Evolutionary conservation across 2,329 filamentous ascomycete genomes (phyloP), one percentile per base, ranked within the genome.

Genomic region (Aspergillus melleus): DNA sequence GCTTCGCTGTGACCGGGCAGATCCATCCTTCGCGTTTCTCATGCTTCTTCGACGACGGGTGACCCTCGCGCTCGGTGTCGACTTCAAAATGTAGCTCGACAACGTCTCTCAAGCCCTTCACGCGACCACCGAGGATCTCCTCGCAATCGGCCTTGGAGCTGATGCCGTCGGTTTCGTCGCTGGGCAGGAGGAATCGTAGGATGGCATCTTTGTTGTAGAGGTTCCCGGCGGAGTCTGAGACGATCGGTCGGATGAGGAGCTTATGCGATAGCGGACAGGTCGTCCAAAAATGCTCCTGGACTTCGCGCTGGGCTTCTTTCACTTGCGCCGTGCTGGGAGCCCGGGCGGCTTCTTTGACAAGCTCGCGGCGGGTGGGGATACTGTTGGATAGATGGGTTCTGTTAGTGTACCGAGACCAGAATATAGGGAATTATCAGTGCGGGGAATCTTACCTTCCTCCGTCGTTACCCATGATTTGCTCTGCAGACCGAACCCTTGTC

Each of bases 161-260:
- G 50, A 80, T 79, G 19, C 79, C 86, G 24, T 73, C 88, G 77
- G 78, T 78, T 42, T 84, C 80, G 39, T 83, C 81, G 49, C 79
- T 77, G 0, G 81, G 81, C 1, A 91, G 79, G 2, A 91, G 79
- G 62, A 83, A 87, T 69, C 89, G 85, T 58, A 99, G 82, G 20
- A 98, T 84, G 0, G 92, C 88, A 73, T 98, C 93, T 78, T 98
- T 98, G 73, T 96, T 98, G 83, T 96, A 99, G 0, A 99, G 83
- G 20, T 88, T 88, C 1, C 96, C 96, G 4, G 85, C 83, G 63
- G 84, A 89, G 76, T 99, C 95, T 0, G 92, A 95, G 0, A 96
- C 93, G 16, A 93, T 86, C 4, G 90, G 90, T 49, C 86, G 81
- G 22, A 87, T 84, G 20, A 99, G 85, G 0, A 86, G 85, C 60